A percentile compares a stretch with the other conserved stretches of the same genome.
Conservation (phyloP, 2,329 filamentous ascomycete genomes). For the Ascomycota sp. region DNA sequence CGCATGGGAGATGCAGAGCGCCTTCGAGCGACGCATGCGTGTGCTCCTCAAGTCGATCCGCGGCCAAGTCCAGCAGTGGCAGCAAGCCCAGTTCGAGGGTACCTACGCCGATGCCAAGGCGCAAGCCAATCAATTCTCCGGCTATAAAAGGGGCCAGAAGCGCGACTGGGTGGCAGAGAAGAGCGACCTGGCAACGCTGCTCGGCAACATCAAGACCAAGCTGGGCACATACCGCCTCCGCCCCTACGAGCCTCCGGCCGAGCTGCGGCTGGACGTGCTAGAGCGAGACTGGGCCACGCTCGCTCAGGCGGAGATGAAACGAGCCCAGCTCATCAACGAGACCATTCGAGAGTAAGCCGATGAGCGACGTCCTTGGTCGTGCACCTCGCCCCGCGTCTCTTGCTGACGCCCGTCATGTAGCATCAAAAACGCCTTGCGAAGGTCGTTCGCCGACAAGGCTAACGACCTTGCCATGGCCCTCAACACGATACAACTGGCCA, state of each 20-base stretch:
- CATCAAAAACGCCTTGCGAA: slow-evolving; percentile 88
- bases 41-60: slow-evolving; percentile 58
- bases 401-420: slow-evolving; percentile 14
- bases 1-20: slow-evolving; percentile 98
- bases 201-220: slow-evolving; percentile 98
- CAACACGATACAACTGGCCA: slow-evolving; percentile 83
- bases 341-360: slow-evolving; percentile 65
- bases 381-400: too few species aligned
- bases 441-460: slow-evolving; percentile 89
- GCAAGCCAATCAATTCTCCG: slow-evolving; percentile 61
- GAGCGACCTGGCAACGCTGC: slow-evolving; percentile 75
- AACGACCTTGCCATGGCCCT: slow-evolving; percentile 94
- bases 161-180: slow-evolving; percentile 95
- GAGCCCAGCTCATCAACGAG: slow-evolving; percentile 91
- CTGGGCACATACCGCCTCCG: slow-evolving; percentile 82
- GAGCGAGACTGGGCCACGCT: slow-evolving; percentile 66
- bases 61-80: slow-evolving; percentile 57
- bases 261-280: slow-evolving; percentile 62
- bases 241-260: slow-evolving; percentile 74
- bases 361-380: too few species aligned
- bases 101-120: slow-evolving; percentile 84
- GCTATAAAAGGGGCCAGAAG: slow-evolving; percentile 84
- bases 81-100: slow-evolving; percentile 64
- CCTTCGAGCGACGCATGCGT: slow-evolving; percentile 79
- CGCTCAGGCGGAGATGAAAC: slow-evolving; percentile 65